Evolutionary conservation across 169 alveolate genomes (phyloP), one percentile per base, ranked within the genome.

Genomic region (Cyclospora cayetanensis): DNA sequence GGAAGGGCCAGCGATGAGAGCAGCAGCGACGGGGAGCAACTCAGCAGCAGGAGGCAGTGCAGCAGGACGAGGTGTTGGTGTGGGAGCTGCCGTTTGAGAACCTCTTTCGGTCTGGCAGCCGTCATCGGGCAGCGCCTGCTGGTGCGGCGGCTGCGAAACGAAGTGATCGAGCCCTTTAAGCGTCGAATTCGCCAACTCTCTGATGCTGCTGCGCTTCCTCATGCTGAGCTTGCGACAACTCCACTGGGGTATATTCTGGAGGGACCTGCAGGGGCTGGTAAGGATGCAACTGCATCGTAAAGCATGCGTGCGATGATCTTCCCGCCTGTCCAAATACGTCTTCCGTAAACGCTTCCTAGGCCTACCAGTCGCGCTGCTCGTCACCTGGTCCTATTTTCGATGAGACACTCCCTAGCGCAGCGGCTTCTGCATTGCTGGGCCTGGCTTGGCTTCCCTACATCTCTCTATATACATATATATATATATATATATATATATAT

Each of bases 191-290:
- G 43, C 34, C 60, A 31, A 37, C 60, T 39, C 4, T 11, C 83
- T 34, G 53, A 50, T 5, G 83, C 53, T 9, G 83, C 83, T 9
- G 83, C 83, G 7, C 12, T 31, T 15, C 35, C 72, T 35, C 27
- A 29, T 0, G 53, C 27, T 70, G 72, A 12, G 1, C 35, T n/a
- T 12, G 12, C 11, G 0, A 9, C 35, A 9, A 9, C n/a, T 3
- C 83, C 83, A 18, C 27, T 70, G 7, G 83, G 83, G 20, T 70
- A 29, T 29, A 15, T 70, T 70, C 55, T 70, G 7, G 83, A 70
- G 53, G 83, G 83, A 9, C 83, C 83, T 9, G n/a, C 83, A 35
- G 83, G 83, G 31, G 18, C 83, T 37, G 83, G 83, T 70, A 7
- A 29, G 83, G 18, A 22, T 18, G 29, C 25, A 34, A 12, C 83